Evolutionary conservation across 306 rosid species (phyloP).

Genomic region (Lagenaria siceraria): DNA sequence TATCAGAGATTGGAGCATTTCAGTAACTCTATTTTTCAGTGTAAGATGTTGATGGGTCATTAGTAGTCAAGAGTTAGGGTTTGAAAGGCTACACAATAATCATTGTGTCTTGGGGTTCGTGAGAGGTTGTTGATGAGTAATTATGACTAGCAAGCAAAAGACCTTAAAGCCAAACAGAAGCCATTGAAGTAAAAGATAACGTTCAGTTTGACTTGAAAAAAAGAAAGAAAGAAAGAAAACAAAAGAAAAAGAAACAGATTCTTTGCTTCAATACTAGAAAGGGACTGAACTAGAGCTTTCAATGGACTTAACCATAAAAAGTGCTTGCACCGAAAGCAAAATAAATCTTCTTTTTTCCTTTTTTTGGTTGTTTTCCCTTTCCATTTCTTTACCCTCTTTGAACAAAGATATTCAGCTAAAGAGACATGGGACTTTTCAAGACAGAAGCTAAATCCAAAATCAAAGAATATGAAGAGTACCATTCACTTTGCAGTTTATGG

Average conservation of each 20-base stretch:
- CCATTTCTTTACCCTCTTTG: neutral
- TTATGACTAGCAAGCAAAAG: neutral
- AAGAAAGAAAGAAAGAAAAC: neutral
- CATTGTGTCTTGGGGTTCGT: conserved; percentile 25
- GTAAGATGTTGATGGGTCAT: conserved; percentile 26
- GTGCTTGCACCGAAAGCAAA: conserved; percentile 12
- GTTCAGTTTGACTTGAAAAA: conserved; percentile 2
- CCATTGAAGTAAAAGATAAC: conserved; percentile 10
- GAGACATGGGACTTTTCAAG: neutral
- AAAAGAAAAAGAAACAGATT: neutral
- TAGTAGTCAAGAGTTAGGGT: conserved; percentile 18
- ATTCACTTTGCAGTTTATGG: neutral
- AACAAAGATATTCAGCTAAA: neutral
- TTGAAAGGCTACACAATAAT: conserved; percentile 29
- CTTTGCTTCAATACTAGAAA: neutral
- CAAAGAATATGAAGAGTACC: neutral
- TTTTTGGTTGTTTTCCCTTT: neutral
- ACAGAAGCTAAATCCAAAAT: neutral
- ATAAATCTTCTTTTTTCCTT: neutral
- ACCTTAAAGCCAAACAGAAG: neutral
- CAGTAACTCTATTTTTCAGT: conserved; percentile 26
- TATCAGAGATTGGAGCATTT: neutral
- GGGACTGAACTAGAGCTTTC: conserved; percentile 1
- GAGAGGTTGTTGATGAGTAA: conserved; percentile 8
- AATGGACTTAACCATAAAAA: neutral